phyloP scores from a whole-genome alignment of 2,329 filamentous ascomycete genomes.

The Beauveria sp. region DNA sequence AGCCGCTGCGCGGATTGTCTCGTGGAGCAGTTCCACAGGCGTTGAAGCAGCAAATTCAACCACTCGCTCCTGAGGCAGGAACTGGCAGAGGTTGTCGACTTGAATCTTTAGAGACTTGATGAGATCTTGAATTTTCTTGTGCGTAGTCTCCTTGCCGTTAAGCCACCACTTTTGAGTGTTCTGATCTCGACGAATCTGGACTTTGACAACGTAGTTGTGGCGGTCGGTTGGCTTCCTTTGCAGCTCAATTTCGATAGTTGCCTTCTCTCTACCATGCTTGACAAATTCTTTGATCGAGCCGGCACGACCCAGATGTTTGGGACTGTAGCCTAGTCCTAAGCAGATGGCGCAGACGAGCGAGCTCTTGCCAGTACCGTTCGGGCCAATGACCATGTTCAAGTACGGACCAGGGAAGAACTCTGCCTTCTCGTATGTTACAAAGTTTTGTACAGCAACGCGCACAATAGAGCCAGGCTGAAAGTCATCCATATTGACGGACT shows the following conservation, averaged over 20 bases:
- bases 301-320: slow-evolving; percentile 76
- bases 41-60: slow-evolving; percentile 84
- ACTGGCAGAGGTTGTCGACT: slow-evolving; percentile 96
- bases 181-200: slow-evolving; percentile 73
- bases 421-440: slow-evolving; percentile 89
- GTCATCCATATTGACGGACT: slow-evolving; percentile 20
- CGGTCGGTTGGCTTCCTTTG: slow-evolving; percentile 52
- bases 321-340: slow-evolving; percentile 77
- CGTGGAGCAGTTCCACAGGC: slow-evolving; percentile 71
- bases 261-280: slow-evolving; percentile 74
- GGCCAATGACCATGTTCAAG: slow-evolving; percentile 96
- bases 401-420: slow-evolving; percentile 89
- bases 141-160: slow-evolving; percentile 55
- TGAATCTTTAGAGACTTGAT: slow-evolving; percentile 75
- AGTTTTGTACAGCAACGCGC: slow-evolving; percentile 76
- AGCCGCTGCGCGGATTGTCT: slow-evolving; percentile 84
- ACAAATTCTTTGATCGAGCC: slow-evolving; percentile 84
- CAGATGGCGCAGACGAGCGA: slow-evolving; percentile 96
- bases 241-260: slow-evolving; percentile 85
- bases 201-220: slow-evolving; percentile 64
- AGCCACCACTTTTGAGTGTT: slow-evolving; percentile 75
- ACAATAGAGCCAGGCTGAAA: slow-evolving; percentile 79
- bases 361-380: slow-evolving; percentile 98
- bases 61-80: slow-evolving; percentile 91
- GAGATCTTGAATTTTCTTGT: slow-evolving; percentile 59